Base-by-base conservation (phyloP, 441 rosid genomes). In the Adansonia rubrostipa region DNA sequence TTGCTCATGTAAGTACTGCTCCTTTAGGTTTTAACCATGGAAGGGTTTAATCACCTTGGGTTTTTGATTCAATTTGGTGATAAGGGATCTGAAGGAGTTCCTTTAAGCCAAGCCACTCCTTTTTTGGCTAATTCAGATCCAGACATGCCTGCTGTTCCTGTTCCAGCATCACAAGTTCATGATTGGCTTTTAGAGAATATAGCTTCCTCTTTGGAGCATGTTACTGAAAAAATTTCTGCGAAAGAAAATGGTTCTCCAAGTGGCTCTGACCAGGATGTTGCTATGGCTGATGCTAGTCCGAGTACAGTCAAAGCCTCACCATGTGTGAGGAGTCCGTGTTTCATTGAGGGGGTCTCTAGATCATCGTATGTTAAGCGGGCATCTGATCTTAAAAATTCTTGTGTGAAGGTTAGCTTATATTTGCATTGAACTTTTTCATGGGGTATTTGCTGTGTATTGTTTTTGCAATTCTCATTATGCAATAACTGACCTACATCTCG, bases 91-190 rank as follows among this genome's bases (percentile, higher is more conserved):
- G 96, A 90, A 88, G 92, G 87, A 77, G 85, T 87, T 82, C 87
- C 95, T 42, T 79, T 97, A 84, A 91, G 95, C 85, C 97, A 95
- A 87, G 91, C 93, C 65, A 88, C 97, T 86, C 98, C 97, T 0
- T 95, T 97, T 89, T 97, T 95, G 48, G 98, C 97, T 75, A 97
- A 95, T 87, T 92, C 99, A 64, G 98, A 97, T 86, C 98, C 99
- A 14, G 99, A 92, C 86, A 97, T 92, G 97, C 99, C 99, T 51
- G 98, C 98, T 50, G 93, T 85, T 82, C 97, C 98, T 51, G 98
- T 93, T 80, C 90, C 99, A 77, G 94, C 93, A 51, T 75, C 91
- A 57, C 98, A 95, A 87, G 97, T 92, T 78, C 96, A 87, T 82
- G 97, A 91, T 72, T 97, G 99, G 99, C 89, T 97, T 84, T 81